phyloP scores from a whole-genome alignment of 164 flowering plant genomes.

The Umbilicus rupestris region DNA sequence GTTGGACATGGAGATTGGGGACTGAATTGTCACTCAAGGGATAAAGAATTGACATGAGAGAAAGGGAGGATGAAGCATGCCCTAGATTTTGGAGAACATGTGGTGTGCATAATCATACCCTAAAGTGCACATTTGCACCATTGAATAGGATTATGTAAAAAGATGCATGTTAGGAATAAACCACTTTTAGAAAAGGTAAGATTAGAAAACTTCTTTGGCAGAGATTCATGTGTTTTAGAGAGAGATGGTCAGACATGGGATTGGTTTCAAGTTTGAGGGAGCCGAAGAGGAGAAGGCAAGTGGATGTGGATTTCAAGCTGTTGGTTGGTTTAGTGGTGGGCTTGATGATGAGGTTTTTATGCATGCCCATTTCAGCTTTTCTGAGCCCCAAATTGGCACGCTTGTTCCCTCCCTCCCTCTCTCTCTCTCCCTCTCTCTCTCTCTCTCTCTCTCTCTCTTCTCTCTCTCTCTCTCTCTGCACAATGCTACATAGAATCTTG shows the following conservation, averaged over 20 bases:
- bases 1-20: not conserved
- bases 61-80: constrained; percentile 5
- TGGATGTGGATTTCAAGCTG: constrained; percentile 1
- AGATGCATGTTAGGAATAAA: not conserved
- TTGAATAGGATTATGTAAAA: not conserved
- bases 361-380: constrained; percentile 5
- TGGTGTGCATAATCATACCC: constrained; percentile 1
- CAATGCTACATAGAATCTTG: not conserved
- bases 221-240: not conserved
- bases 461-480: not conserved
- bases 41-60: no score
- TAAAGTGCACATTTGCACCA: constrained; percentile 6
- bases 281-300: not conserved
- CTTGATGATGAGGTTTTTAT: not conserved
- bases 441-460: not conserved
- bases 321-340: constrained; percentile 1
- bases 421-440: not conserved
- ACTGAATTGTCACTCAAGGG: not conserved
- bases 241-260: not conserved
- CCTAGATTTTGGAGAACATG: constrained; percentile 5
- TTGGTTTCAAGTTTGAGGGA: not conserved
- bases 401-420: constrained; percentile 7
- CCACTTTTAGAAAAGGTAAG: not conserved
- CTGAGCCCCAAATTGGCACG: constrained; percentile 6
- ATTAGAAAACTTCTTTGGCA: not conserved